These are phyloP conservation scores for Herpetomonas samuelpessoai DNA, from an alignment of 208 protist genomes.

Conservation along the genomic window DNA sequence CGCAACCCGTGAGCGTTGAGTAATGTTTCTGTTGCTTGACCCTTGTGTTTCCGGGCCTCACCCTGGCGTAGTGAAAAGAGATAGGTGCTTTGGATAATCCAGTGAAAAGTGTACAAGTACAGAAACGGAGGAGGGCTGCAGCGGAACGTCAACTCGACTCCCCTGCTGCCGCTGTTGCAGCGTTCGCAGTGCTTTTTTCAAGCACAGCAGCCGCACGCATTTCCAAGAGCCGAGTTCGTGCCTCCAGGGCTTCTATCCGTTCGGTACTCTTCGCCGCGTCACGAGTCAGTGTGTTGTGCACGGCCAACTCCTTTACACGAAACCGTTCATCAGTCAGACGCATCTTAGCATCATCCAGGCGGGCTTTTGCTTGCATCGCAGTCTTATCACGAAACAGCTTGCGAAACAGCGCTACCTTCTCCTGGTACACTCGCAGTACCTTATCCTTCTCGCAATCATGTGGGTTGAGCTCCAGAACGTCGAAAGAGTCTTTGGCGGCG, in stretches of 20 bases:
- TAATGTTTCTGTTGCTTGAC: too few relatives aligned
- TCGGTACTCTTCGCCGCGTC: constrained; percentile 29
- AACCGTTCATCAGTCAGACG: constrained; percentile 62
- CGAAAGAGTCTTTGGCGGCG: constrained; percentile 63
- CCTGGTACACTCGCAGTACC: constrained; percentile 54
- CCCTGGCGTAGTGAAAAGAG: too few relatives aligned
- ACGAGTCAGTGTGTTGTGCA: constrained; percentile 29
- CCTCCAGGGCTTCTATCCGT: constrained; percentile 53
- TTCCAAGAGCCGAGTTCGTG: constrained; percentile 63
- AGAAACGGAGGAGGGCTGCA: too few relatives aligned
- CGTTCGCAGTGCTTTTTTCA: background rate
- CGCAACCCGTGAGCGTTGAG: too few relatives aligned
- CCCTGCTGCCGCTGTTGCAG: background rate
- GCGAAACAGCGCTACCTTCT: constrained; percentile 61
- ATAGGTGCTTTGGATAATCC: too few relatives aligned
- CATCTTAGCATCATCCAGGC: constrained; percentile 78
- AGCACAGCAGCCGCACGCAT: constrained; percentile 41
- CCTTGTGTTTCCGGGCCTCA: too few relatives aligned
- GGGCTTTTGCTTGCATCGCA: constrained; percentile 73
- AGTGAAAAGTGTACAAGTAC: too few relatives aligned
- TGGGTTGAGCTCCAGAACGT: constrained; percentile 64
- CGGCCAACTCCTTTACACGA: constrained; percentile 45
- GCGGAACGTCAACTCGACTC: too few relatives aligned
- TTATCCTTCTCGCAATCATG: constrained; percentile 37
- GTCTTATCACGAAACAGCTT: constrained; percentile 70